phyloP scores from a whole-genome alignment of 2,329 filamentous ascomycete species.

The Trichoderma hamatum region DNA sequence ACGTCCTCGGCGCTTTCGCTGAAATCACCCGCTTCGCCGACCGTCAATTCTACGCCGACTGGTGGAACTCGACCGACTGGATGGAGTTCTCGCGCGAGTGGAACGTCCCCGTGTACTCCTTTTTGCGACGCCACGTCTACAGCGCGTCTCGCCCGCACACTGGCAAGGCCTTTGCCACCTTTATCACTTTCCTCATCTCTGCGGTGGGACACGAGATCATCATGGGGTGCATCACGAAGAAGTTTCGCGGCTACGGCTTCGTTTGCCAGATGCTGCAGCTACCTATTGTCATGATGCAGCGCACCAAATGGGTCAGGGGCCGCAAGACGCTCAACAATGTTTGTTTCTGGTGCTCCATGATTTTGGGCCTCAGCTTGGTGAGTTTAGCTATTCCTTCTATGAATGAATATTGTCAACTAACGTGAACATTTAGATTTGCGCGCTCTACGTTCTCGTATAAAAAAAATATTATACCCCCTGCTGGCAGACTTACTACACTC shows the following conservation, averaged over 20 bases:
- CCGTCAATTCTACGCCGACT: conserved; percentile 85
- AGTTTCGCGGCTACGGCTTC: conserved; percentile 92
- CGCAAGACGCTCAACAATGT: conserved; percentile 83
- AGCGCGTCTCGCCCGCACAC: conserved; percentile 76
- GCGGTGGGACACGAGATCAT: conserved; percentile 91
- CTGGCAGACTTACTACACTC: not conserved
- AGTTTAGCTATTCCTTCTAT: conserved; percentile 38
- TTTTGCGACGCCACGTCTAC: conserved; percentile 93
- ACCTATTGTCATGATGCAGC: conserved; percentile 90
- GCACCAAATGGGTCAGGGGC: conserved; percentile 73
- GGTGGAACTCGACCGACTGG: conserved; percentile 83
- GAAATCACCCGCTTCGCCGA: conserved; percentile 94
- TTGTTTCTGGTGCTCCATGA: conserved; percentile 91
- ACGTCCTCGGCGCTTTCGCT: conserved; percentile 89
- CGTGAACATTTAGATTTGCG: conserved; percentile 49
- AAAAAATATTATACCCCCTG: not conserved
- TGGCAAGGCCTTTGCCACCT: conserved; percentile 75
- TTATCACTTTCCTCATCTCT: conserved; percentile 89
- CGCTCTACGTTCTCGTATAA: conserved; percentile 56
- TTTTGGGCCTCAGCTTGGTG: conserved; percentile 80
- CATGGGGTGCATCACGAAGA: conserved; percentile 98
- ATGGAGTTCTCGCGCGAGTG: conserved; percentile 95
- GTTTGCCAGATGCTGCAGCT: conserved; percentile 95
- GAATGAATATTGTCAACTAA: not conserved
- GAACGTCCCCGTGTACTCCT: conserved; percentile 97